Base-by-base conservation (phyloP, 768 basidiomycete genomes). In the Mrakia blollopis region DNA sequence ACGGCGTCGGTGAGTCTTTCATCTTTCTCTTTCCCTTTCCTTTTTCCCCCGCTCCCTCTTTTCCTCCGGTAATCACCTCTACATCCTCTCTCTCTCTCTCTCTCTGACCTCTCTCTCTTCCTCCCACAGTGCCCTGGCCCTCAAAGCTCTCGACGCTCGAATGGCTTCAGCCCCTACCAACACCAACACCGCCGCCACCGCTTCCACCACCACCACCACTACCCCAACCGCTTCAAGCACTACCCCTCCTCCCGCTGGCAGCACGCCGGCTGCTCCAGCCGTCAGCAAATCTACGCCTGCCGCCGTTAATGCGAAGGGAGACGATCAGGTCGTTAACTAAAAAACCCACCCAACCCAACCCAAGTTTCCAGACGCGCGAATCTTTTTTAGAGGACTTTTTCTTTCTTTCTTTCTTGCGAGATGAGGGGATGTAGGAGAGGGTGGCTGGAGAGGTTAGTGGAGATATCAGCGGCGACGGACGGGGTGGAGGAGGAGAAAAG, bases 61-160 rank as follows among this genome's bases (percentile, higher is more conserved):
- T 23, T 72, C n/a, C 16, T 57, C 69, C 23, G n/a, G n/a, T n/a
- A n/a, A 3, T 54, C 28, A 16, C 63, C 37, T 37, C 28, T 10
- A n/a, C n/a, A n/a, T n/a, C n/a, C n/a, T n/a, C n/a, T 32, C 21
- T 35, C 18, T 11, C 39, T 57, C 52, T 0, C 32, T 28, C 44
- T 21, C 7, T 5, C 30, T 37, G 23, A 28, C 41, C 57, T 13
- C 44, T 25, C 28, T 72, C 69, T 23, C 35, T 14, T 16, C 74
- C 28, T 10, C 25, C 73, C 78, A 35, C 81, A 97, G 96, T 80
- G 94, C 95, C 1, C 89, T 99, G 86, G 97, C 97, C 41, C 85
- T 99, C 81, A 97, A 98, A 83, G 97, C 97, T 5, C 88, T 99
- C 50, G 97, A 99, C 80, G 94, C 97, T 81, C 88, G 94, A 41